phyloP scores from a whole-genome alignment of 2,329 filamentous ascomycete species.

The Fusarium sp. region DNA sequence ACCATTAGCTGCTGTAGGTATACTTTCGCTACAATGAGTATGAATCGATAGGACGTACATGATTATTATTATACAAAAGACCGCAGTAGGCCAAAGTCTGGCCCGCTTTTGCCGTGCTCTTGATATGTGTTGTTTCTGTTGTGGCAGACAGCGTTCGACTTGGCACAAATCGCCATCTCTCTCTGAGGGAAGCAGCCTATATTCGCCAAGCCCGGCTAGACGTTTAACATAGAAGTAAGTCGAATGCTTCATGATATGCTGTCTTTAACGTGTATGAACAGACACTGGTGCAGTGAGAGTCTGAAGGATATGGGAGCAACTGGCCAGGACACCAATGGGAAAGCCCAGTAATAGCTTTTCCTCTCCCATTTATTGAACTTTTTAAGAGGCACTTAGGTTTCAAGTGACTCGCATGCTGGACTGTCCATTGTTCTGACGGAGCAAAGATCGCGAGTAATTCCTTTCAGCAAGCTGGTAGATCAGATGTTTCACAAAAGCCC shows the following conservation, averaged over 20 bases:
- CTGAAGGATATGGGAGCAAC: not conserved
- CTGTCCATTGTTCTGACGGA: not conserved
- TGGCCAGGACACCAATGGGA: not conserved
- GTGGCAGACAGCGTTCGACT: not conserved
- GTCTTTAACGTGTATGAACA: not conserved
- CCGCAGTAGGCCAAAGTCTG: not conserved
- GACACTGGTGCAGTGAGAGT: not conserved
- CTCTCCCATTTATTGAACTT: not conserved
- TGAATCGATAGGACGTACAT: not conserved
- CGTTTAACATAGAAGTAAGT: not conserved
- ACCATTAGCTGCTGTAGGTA: not conserved
- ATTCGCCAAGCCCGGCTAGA: not conserved
- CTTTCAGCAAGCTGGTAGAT: no score
- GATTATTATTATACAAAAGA: not conserved
- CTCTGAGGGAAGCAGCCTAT: not conserved
- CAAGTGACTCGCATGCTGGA: not conserved
- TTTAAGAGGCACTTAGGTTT: not conserved
- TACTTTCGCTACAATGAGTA: fast-evolving
- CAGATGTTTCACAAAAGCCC: not conserved
- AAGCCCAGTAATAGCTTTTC: not conserved
- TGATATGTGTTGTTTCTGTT: not conserved
- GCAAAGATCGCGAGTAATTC: not conserved
- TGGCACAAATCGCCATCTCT: not conserved
- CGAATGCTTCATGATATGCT: not conserved
- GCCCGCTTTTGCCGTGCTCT: not conserved